Evolutionary conservation across 352 stramenopile species (phyloP), one percentile per base, ranked within the genome.

Genomic region (Phytophthora hibernalis): DNA sequence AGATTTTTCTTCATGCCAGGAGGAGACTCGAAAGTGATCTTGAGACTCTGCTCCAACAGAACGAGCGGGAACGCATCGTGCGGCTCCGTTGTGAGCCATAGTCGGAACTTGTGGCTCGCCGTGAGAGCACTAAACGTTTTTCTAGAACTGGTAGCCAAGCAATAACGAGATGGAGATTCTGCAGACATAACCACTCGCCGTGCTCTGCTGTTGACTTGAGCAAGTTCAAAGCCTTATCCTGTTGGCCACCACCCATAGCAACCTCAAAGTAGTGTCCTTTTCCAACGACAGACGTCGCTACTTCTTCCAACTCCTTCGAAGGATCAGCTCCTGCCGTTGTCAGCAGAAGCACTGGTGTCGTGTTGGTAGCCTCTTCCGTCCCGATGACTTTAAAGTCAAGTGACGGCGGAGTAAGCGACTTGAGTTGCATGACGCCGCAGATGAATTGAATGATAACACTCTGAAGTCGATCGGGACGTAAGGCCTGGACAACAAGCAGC

Each of bases 1-100:
- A 98, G 64, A 66, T 98, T 98, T 64, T 98, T 98, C 79, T 98
- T 98, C 52, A 98, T 85, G 1, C 96, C 95, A 1, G 95, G 96
- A 15, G 96, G 95, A 38, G 94, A 96, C 78, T 99, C 95, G 63
- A 98, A 98, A 16, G 95, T 98, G 60, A 98, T 91, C 70, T 98
- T 98, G 18, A 98, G 73, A 22, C 89, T 97, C 49, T 96, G 79
- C 62, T 98, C 91, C 0, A 98, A 85, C 42, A 98, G 63, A 10
- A 98, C 82, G 5, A 96, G 80, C 37, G 95, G 92, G 64, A 99
- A 98, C 13, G 78, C 75, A 37, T 92, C 77, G 56, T 98, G 93
- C 3, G 88, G 81, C 62, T 99, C 95, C 0, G 96, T 98, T 0
- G 94, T 98, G 26, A 98, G 87, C 93, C 94, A 98, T n/a, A 99